A percentile compares a stretch with the other conserved stretches of the same genome.
phyloP scores from a whole-genome alignment of 768 basidiomycete species.

The Cubamyces sp. region DNA sequence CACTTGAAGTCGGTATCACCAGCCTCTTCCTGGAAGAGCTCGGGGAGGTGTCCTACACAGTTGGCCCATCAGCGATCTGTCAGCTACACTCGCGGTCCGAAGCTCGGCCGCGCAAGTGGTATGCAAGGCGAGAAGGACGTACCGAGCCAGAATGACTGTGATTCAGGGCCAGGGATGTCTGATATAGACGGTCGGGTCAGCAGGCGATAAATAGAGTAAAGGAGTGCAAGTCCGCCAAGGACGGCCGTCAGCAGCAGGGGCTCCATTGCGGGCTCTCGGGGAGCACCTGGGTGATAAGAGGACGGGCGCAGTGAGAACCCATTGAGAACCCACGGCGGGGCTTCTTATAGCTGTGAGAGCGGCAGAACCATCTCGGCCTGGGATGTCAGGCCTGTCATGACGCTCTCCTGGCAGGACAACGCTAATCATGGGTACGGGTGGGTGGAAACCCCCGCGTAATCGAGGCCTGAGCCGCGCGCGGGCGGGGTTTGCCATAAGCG shows the following conservation, averaged over 20 bases:
- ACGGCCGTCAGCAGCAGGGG: constrained; percentile 10
- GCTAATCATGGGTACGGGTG: constrained; percentile 11
- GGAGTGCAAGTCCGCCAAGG: constrained; percentile 14
- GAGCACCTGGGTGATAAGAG: constrained; percentile 9
- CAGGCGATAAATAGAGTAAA: constrained; percentile 18
- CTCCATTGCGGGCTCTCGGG: constrained; percentile 10
- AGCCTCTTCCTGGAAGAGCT: constrained; percentile 55
- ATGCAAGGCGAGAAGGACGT: constrained; percentile 9
- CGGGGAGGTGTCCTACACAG: constrained; percentile 49
- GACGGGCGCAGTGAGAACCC: constrained; percentile 5
- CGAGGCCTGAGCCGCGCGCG: neutral
- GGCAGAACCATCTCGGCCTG: constrained; percentile 4
- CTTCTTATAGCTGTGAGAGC: constrained; percentile 23
- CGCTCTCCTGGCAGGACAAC: constrained; percentile 7
- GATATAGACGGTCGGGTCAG: constrained; percentile 45
- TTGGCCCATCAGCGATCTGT: neutral
- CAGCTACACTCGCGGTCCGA: neutral
- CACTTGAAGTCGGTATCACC: constrained; percentile 58
- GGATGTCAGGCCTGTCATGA: constrained; percentile 2
- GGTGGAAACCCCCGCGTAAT: neutral
- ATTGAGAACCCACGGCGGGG: neutral
- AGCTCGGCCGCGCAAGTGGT: neutral
- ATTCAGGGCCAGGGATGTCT: constrained; percentile 51
- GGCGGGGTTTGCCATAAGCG: constrained; percentile 7
- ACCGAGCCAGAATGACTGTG: constrained; percentile 56